phyloP scores from a whole-genome alignment of 179 eudicot genomes.

The Beta macrorhiza region DNA sequence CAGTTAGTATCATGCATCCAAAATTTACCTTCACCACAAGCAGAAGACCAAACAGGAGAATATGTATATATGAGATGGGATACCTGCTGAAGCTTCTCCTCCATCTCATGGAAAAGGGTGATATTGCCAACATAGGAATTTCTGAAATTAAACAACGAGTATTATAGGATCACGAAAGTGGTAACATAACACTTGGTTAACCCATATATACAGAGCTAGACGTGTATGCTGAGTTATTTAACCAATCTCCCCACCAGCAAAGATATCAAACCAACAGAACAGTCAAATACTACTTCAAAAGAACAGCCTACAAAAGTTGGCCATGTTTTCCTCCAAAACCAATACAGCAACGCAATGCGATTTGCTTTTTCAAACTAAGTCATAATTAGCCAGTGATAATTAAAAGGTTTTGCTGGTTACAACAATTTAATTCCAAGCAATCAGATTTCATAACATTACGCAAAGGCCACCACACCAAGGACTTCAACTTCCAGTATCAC shows the following conservation, averaged over 20 bases:
- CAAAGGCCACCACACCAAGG: not conserved
- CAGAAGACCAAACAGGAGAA: not conserved
- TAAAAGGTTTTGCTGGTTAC: not conserved
- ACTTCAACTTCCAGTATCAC: not conserved
- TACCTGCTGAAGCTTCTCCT: slow-evolving; percentile 85
- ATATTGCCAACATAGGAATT: slow-evolving; percentile 70
- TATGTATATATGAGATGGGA: slow-evolving; percentile 13
- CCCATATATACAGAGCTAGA: not conserved
- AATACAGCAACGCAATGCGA: not conserved
- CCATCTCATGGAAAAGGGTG: slow-evolving; percentile 73
- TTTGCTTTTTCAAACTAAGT: not conserved
- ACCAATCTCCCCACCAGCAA: not conserved
- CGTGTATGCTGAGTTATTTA: not conserved
- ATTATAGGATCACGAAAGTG: slow-evolving; percentile 2
- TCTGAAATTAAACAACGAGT: slow-evolving; percentile 38
- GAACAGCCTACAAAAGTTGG: slow-evolving; percentile 7
- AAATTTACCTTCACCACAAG: not conserved
- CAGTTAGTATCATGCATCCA: too few species aligned
- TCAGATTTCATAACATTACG: not conserved
- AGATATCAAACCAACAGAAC: not conserved
- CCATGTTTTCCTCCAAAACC: not conserved
- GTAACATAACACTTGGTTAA: not conserved
- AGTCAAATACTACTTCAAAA: not conserved
- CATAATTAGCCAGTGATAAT: not conserved
- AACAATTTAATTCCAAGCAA: not conserved